Evolutionary conservation across 2,329 filamentous ascomycete species (phyloP).

Genomic region (Fusarium haematococcum): DNA sequence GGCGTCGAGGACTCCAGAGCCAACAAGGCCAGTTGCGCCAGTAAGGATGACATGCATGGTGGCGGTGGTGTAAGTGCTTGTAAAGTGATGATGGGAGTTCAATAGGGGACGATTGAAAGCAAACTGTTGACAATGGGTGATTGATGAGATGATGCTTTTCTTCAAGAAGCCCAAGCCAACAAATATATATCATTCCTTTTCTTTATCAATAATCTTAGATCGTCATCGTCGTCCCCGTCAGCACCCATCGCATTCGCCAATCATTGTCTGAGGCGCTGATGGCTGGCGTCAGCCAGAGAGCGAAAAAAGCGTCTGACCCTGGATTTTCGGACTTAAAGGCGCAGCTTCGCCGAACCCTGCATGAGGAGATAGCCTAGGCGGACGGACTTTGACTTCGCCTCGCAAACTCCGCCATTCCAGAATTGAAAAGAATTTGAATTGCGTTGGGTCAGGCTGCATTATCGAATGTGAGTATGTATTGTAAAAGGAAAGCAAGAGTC

Average conservation of each 20-base stretch:
- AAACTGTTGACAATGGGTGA: not conserved
- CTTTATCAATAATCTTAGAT: not conserved
- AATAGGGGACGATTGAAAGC: not conserved
- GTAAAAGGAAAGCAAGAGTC: not conserved
- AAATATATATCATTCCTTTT: not conserved
- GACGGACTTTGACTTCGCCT: not conserved
- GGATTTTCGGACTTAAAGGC: constrained; percentile 6
- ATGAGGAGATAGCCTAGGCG: not conserved
- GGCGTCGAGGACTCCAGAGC: constrained; percentile 69
- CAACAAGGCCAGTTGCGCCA: constrained; percentile 75
- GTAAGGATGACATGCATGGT: constrained; percentile 75
- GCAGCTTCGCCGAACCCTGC: not conserved
- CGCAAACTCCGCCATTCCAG: not conserved
- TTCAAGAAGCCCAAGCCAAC: not conserved
- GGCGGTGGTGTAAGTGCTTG: not conserved
- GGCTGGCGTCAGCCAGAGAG: constrained; percentile 25
- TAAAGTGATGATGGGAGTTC: not conserved
- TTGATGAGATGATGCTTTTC: not conserved
- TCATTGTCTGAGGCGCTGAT: not conserved
- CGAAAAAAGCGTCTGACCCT: not conserved
- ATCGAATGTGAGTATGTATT: not conserved
- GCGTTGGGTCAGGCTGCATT: not conserved
- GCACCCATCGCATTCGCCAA: not conserved
- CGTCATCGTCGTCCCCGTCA: not conserved
- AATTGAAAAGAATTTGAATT: not conserved